Conservation (phyloP, 1,284 basidiomycete species). For the Pseudozyma tsukubaensis region DNA sequence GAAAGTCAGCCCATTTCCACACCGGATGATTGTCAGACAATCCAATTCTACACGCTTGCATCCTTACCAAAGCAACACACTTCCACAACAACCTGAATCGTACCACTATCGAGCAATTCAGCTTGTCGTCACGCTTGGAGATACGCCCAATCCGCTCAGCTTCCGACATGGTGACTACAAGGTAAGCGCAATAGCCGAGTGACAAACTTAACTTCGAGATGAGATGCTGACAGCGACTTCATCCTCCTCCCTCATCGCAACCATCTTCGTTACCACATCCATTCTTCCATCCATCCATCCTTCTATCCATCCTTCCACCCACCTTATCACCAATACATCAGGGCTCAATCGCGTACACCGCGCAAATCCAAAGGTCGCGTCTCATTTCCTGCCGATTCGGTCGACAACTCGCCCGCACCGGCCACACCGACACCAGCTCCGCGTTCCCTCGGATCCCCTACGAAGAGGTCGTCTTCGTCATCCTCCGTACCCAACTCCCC, state of each 20-base stretch:
- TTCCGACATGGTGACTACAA: conserved; percentile 42
- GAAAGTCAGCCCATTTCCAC: conserved; percentile 36
- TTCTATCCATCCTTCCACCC: background rate
- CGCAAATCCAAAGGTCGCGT: conserved; percentile 34
- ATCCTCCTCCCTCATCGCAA: background rate
- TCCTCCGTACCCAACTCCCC: conserved; percentile 29
- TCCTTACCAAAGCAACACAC: conserved; percentile 26
- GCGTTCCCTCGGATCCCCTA: conserved; percentile 24
- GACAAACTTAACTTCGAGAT: background rate
- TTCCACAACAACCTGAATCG: background rate
- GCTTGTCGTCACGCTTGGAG: conserved; percentile 2
- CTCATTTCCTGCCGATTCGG: conserved; percentile 36
- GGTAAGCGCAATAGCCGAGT: conserved; percentile 15
- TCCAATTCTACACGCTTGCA: background rate
- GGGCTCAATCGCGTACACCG: conserved; percentile 44
- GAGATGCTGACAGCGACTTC: background rate
- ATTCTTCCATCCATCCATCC: background rate
- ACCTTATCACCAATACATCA: background rate
- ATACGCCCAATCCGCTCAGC: background rate
- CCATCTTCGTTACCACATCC: background rate
- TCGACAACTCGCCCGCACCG: conserved; percentile 38
- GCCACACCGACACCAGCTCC: conserved; percentile 36
- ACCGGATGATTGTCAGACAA: background rate
- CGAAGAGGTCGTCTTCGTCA: conserved; percentile 19
- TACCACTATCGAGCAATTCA: background rate